These are phyloP conservation scores for Rhodotorula sp. DNA, from an alignment of 1,284 basidiomycete species.

Conservation along the genomic window DNA sequence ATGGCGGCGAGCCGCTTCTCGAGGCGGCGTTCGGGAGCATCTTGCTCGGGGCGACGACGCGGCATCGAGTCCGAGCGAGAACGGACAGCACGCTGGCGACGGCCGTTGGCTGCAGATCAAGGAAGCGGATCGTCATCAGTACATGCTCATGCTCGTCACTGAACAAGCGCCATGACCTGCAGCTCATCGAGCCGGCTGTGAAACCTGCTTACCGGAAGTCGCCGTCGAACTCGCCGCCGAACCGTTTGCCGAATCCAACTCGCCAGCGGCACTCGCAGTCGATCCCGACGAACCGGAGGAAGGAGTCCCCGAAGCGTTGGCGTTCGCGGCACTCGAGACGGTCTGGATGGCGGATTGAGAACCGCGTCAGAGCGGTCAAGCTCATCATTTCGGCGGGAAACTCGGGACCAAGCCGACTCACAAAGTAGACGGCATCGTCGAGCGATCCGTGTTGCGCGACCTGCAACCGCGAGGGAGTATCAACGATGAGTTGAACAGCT, in stretches of 20 bases:
- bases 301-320: neutral
- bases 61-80: too few species aligned
- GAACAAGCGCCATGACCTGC: too few species aligned
- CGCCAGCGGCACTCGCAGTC: neutral
- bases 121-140: too few species aligned
- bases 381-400: too few species aligned
- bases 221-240: neutral
- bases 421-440: conserved; percentile 40
- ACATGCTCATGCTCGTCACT: too few species aligned
- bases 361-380: neutral
- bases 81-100: too few species aligned
- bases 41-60: neutral
- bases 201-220: too few species aligned
- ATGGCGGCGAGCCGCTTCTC: neutral
- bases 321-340: conserved; percentile 4
- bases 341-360: neutral
- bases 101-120: too few species aligned
- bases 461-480: neutral
- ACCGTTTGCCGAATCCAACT: neutral
- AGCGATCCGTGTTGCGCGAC: conserved; percentile 41
- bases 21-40: neutral
- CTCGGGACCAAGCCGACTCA: neutral
- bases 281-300: neutral
- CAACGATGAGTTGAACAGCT: too few species aligned
- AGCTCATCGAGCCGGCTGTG: too few species aligned